Base-by-base conservation (phyloP, 768 basidiomycete species). In the Mycena alexandri region DNA sequence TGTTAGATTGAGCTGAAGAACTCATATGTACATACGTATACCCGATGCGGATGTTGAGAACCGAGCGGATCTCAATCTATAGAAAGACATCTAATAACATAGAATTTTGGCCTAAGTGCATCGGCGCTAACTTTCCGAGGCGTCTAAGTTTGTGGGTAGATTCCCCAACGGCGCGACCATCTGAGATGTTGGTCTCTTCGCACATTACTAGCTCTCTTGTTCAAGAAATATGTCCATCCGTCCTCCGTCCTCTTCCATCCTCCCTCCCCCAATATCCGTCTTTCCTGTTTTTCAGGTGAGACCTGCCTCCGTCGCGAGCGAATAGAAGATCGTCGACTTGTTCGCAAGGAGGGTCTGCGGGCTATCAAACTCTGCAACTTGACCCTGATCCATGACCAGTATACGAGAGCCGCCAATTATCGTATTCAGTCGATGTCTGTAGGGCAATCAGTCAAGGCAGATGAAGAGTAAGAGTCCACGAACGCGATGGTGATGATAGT, bases 401-500 rank as follows among this genome's bases (percentile, higher is more conserved):
- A 97, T 88, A 25, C 90, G 87, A 66, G 92, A 90, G 41, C 91
- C 95, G 71, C 93, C 89, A 36, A 94, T 84, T 70, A 95, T 94
- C 0, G 94, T 95, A 75, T 95, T 93, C 36, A 95, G 80, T 25
- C 92, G 87, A 80, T 96, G 89, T 43, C 91, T 93, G 58, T 0
- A 54, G 61, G 29, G 21, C 24, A 53, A 44, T 64, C 63, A 63
- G 17, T 34, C 52, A 16, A 69, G 41, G 41, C 11, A n/a, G 53
- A 59, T 54, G 16, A n/a, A 55, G 19, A 25, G 56, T 36, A 52
- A 42, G 42, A 47, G 9, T 1, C 52, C 54, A 84, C 88, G 73
- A 80, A 93, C 89, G 93, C 94, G 73, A 95, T 94, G 16, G 93
- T 95, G 58, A 97, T 78, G 63, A 95, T 94, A 13, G 95, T 96